These are phyloP conservation scores for Coniella lustricola DNA, from an alignment of 2,329 filamentous ascomycete species.

Conservation along the genomic window DNA sequence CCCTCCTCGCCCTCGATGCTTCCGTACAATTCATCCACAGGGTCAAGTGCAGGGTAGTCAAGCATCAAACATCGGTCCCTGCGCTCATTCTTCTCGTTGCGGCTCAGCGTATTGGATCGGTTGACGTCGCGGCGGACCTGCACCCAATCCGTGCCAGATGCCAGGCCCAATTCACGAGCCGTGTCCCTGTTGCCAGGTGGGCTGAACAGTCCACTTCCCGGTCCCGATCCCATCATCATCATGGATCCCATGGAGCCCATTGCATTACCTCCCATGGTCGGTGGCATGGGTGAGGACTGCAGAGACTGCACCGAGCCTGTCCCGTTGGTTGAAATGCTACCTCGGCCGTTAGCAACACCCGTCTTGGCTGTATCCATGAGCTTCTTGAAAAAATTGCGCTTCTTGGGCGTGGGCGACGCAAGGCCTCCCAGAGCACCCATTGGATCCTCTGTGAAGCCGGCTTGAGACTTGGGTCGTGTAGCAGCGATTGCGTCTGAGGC, in stretches of 20 bases:
- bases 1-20: constrained; percentile 85
- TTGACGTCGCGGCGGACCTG: constrained; percentile 94
- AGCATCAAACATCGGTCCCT: constrained; percentile 91
- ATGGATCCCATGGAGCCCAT: constrained; percentile 20
- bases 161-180: constrained; percentile 65
- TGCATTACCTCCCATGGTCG: constrained; percentile 32
- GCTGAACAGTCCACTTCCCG: constrained; percentile 33
- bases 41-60: constrained; percentile 79
- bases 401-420: constrained; percentile 64
- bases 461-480: constrained; percentile 57
- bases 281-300: constrained; percentile 32
- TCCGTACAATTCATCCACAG: constrained; percentile 82
- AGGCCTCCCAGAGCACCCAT: constrained; percentile 72
- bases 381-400: constrained; percentile 89
- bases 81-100: constrained; percentile 77
- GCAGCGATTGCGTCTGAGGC: constrained; percentile 47
- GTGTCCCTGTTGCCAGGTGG: constrained; percentile 36
- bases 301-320: constrained; percentile 30
- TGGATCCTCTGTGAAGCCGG: constrained; percentile 58
- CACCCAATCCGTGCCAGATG: constrained; percentile 76
- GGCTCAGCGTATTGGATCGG: constrained; percentile 85
- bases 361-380: constrained; percentile 93
- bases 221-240: too few relatives aligned
- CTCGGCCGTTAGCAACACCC: constrained; percentile 80
- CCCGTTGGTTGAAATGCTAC: constrained; percentile 64